These are phyloP conservation scores for Trichoderma sp. DNA, from an alignment of 2,329 filamentous ascomycete species.

Conservation along the genomic window DNA sequence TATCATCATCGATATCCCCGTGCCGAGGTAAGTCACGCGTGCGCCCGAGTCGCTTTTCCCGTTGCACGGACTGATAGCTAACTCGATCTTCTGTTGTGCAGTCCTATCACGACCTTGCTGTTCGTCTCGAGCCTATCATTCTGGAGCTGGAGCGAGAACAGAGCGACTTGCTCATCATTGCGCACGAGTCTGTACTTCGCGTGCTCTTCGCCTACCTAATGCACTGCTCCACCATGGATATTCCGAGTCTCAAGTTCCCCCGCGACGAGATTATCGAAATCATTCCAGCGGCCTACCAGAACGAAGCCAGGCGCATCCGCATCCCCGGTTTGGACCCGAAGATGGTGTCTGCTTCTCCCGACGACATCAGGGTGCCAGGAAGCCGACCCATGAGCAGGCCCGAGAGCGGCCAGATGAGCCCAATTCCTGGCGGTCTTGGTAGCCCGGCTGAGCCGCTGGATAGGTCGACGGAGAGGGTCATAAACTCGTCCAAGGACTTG, in stretches of 20 bases:
- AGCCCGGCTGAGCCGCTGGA: slow-evolving; percentile 50
- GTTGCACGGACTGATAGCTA: slow-evolving; percentile 14
- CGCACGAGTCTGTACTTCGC: slow-evolving; percentile 94
- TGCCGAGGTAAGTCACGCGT: slow-evolving; percentile 68
- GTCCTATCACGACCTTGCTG: slow-evolving; percentile 98
- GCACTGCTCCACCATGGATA: slow-evolving; percentile 95
- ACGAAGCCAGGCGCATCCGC: slow-evolving; percentile 86
- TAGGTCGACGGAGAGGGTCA: slow-evolving; percentile 51
- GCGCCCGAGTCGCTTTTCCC: background rate
- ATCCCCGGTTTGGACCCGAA: slow-evolving; percentile 70
- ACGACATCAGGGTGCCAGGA: slow-evolving; percentile 74
- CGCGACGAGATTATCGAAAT: slow-evolving; percentile 99
- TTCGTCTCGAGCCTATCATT: slow-evolving; percentile 95
- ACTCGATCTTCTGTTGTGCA: slow-evolving; percentile 41
- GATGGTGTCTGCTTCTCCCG: slow-evolving; percentile 75
- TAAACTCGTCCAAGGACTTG: slow-evolving; percentile 54
- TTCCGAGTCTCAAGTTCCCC: slow-evolving; percentile 89
- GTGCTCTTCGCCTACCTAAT: slow-evolving; percentile 97
- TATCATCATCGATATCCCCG: slow-evolving; percentile 96
- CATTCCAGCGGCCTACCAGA: slow-evolving; percentile 95
- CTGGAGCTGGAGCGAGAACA: slow-evolving; percentile 95
- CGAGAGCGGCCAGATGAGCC: slow-evolving; percentile 46
- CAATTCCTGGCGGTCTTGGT: slow-evolving; percentile 52
- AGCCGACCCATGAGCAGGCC: slow-evolving; percentile 36
- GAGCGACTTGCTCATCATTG: slow-evolving; percentile 96